Percentiles rank a stretch among this genome's conserved stretches.
These are phyloP conservation scores for Phialophora chinensis DNA, from an alignment of 2,329 filamentous ascomycete genomes.

Conservation along the genomic window DNA sequence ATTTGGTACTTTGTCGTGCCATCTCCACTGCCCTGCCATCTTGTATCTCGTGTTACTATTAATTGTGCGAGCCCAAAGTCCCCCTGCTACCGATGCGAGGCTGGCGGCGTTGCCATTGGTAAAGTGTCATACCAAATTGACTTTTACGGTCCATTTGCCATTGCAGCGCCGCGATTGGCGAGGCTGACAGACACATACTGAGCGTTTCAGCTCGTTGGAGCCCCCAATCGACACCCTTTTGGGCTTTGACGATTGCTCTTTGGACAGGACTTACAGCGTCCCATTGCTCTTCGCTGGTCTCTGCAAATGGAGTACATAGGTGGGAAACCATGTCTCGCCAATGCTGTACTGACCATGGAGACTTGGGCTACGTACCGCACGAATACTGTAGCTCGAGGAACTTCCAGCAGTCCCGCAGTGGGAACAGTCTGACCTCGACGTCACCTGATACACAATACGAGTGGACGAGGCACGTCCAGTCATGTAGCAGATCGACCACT, in stretches of 20 bases:
- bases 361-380: background rate
- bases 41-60: background rate
- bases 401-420: constrained; percentile 8
- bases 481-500: constrained; percentile 1
- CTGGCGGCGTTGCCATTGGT: constrained; percentile 10
- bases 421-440: constrained; percentile 13
- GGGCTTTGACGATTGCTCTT: background rate
- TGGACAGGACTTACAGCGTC: background rate
- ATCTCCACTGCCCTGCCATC: background rate
- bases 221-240: background rate
- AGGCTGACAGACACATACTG: constrained; percentile 8
- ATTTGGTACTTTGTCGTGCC: background rate
- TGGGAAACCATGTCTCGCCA: constrained; percentile 9
- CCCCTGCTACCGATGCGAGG: constrained; percentile 8
- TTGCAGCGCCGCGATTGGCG: constrained; percentile 16
- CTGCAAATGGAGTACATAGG: constrained; percentile 4
- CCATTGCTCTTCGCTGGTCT: background rate
- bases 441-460: background rate
- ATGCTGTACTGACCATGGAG: constrained; percentile 8
- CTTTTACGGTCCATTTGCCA: constrained; percentile 17
- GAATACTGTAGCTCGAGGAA: background rate
- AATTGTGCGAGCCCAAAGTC: background rate
- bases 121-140: constrained; percentile 19
- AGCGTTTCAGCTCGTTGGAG: constrained; percentile 10
- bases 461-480: constrained; percentile 11